Conservation (phyloP, 441 rosid species). For the Capsella rubella region DNA sequence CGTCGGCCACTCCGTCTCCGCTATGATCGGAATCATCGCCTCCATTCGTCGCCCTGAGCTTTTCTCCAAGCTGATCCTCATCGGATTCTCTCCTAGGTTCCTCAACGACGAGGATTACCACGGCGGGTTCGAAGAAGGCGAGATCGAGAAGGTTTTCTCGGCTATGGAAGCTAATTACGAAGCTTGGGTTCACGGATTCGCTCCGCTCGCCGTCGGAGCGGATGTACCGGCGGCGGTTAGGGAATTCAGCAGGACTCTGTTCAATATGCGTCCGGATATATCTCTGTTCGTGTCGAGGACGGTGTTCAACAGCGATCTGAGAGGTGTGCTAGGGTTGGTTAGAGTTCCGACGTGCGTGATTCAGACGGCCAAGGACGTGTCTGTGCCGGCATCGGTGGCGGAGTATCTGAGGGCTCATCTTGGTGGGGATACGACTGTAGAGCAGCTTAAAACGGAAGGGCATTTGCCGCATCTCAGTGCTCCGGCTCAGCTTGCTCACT, state of each 20-base stretch:
- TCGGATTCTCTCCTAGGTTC: conserved; percentile 77
- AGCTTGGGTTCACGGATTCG: conserved; percentile 72
- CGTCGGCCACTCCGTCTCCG: conserved; percentile 75
- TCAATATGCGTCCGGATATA: conserved; percentile 80
- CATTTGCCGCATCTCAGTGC: conserved; percentile 81
- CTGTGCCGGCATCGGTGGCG: conserved; percentile 67
- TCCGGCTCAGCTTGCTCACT: conserved; percentile 64
- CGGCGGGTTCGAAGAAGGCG: conserved; percentile 63
- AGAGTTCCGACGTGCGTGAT: conserved; percentile 62
- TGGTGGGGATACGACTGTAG: conserved; percentile 64
- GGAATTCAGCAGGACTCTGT: conserved; percentile 74
- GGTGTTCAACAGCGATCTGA: conserved; percentile 63
- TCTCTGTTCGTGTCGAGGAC: conserved; percentile 59
- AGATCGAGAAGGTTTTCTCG: conserved; percentile 56
- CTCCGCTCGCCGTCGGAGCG: conserved; percentile 67
- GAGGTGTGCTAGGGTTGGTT: conserved; percentile 65
- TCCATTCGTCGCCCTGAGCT: conserved; percentile 70
- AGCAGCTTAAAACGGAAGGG: conserved; percentile 62
- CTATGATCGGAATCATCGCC: conserved; percentile 73
- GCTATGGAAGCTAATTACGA: conserved; percentile 73
- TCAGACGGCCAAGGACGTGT: conserved; percentile 64
- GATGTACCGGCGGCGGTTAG: conserved; percentile 75
- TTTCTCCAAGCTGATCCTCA: conserved; percentile 64
- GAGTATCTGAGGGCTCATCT: conserved; percentile 57
- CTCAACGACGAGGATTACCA: conserved; percentile 67